Evolutionary conservation across 208 protist genomes (phyloP), one percentile per base, ranked within the genome.

Genomic region (Trypanosoma brucei): DNA sequence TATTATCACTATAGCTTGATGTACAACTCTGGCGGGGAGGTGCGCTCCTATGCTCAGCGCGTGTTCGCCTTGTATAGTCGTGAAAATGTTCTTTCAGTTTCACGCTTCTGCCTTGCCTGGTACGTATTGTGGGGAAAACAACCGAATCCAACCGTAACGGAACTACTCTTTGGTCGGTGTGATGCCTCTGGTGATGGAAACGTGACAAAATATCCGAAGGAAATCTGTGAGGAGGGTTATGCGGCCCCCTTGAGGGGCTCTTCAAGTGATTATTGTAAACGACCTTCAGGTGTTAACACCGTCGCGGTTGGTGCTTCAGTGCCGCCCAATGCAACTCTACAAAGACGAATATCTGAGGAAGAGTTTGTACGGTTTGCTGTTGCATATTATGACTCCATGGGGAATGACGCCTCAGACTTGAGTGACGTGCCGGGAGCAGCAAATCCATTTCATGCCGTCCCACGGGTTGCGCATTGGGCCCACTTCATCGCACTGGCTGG

Each of bases 401-500:
- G 66, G 3, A 35, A 35, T 13, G 57, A 64, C 9, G 57, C 66
- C 14, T 38, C 42, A 9, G 1, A 35, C 1, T 64, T 64, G 31
- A 30, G 35, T n/a, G 44, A 1, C 54, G 9, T 9, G 38, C 45
- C 9, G 31, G 39, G 39, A 48, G 38, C 14, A 4, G 39, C 37
- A n/a, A 33, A 54, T 35, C 22, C 22, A 5, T 54, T 54, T n/a
- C 11, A 8, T 6, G 3, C 40, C 33, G 14, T 22, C 11, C 31
- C 39, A 6, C 8, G 38, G 39, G 6, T 35, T 35, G 37, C 6
- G 7, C 54, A 50, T 1, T 58, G 73, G 71, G 60, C 58, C 7
- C 62, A 75, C 30, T 90, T 90, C 65, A 69, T 76, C 13, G 50
- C 77, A 7, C 74, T 90, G 13, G 79, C 83, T 0, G 83, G 83